Evolutionary conservation across 2,329 filamentous ascomycete species (phyloP), one percentile per base, ranked within the genome.

Genomic region (Alternaria burnsii): DNA sequence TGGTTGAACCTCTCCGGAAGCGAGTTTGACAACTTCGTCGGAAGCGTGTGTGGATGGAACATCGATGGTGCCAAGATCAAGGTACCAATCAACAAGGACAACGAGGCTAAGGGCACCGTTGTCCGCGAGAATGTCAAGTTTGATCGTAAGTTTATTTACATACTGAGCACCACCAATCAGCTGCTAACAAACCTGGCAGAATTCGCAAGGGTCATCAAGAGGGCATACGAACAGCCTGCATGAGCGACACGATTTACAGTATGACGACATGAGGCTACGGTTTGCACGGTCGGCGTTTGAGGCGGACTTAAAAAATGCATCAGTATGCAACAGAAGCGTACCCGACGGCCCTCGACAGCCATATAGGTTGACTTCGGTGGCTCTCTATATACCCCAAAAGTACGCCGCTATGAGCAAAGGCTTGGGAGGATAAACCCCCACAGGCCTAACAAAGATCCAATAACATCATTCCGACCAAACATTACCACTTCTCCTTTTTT

Each of bases 111-210:
- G 85, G 95, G 95, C 80, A 91, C 93, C 41, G 91, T 97, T 79
- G 96, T 97, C 75, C 88, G 94, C 73, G 95, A 99, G 85, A 94
- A 95, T 68, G 95, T 99, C 76, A 93, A 91, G 81, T 90, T 97
- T 61, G 92, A 95, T 70, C 93, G 82, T 84, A 77, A 79, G 82
- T 79, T 30, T 22, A 30, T 10, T 5, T 7, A 14, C 5, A 18
- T 7, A 1, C 1, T 22, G 6, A 10, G 4, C 10, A 12, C 4
- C 11, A 12, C 4, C 11, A 12, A 34, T 34, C 32, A 14, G 14
- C 11, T 28, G 34, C 70, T 76, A 66, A 74, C 55, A 24, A 9
- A 14, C 26, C 6, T 7, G 3, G 26, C 59, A 78, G 75, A 78
- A 67, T 78, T 78, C 52, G 62, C 75, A 48, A 71, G 76, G 58